Evolutionary conservation across 108 stramenopile genomes (phyloP), one percentile per base, ranked within the genome.

Genomic region (Conticribra guillardii): DNA sequence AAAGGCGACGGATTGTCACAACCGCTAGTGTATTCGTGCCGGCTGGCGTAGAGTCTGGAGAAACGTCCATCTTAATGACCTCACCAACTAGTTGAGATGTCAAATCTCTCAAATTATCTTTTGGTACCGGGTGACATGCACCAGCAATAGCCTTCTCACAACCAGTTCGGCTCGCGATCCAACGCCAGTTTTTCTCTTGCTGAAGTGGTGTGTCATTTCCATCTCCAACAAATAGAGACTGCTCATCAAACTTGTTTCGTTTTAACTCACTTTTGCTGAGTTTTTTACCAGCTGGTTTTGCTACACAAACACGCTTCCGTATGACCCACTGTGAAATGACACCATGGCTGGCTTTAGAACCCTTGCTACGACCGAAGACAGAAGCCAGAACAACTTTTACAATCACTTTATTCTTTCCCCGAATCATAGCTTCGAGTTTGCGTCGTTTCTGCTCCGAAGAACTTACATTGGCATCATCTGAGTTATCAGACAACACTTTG

Each of bases 141-240:
- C 17, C 18, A 14, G 2, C 30, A 11, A 4, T 55, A 54, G 2
- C 17, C 31, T 23, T 54, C 24, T 37, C 37, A 24, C 23, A 61
- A 5, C 29, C 26, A 33, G 28, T 17, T 47, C 58, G 63, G 30
- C 60, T 34, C 23, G 79, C 72, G 60, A 81, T 49, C 91, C 88
- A 92, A 47, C 83, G 68, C 81, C 83, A 87, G 54, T 92, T 92
- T 52, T 64, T 44, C 56, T 84, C 72, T 69, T 92, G 91, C 47
- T 89, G 86, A 18, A 24, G 48, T 18, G 47, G 32, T 23, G 79
- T 64, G 74, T 92, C 91, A 54, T 81, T 80, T 7, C 76, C 84
- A 66, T 92, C 85, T 15, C 91, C 91, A 4, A 86, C 16, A 67
- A 80, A 85, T 16, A 74, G 31, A 26, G 61, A 58, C 55, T 75